Evolutionary conservation across 2,329 filamentous ascomycete species (phyloP).

Genomic region (Diaporthe eres): DNA sequence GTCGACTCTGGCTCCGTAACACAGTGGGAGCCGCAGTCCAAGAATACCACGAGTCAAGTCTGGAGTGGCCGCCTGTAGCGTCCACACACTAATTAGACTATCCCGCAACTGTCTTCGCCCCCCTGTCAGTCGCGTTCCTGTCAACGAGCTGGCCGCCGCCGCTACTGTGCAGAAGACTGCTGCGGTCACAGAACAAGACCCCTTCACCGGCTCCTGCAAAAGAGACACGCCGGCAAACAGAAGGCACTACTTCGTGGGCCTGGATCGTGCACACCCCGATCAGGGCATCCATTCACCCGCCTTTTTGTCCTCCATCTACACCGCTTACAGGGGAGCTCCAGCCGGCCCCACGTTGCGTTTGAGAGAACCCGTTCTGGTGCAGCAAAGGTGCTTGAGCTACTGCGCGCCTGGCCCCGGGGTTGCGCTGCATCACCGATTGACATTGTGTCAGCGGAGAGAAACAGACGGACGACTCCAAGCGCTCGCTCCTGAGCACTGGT

Average conservation of each 20-base stretch:
- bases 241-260: background rate
- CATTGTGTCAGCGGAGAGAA: background rate
- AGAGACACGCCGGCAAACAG: background rate
- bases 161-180: background rate
- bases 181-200: background rate
- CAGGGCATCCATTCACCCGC: slow-evolving; percentile 15
- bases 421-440: slow-evolving; percentile 8
- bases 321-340: slow-evolving; percentile 36
- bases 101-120: background rate
- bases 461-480: background rate
- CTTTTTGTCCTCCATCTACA: slow-evolving; percentile 23
- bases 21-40: slow-evolving; percentile 8
- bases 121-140: slow-evolving; percentile 15
- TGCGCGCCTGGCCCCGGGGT: background rate
- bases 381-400: slow-evolving; percentile 4
- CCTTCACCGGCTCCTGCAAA: background rate
- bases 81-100: background rate
- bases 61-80: background rate
- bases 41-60: slow-evolving; percentile 23
- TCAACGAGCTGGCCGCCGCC: background rate
- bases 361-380: slow-evolving; percentile 28
- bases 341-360: slow-evolving; percentile 27
- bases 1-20: background rate
- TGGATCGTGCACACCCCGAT: background rate
- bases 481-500: background rate